A percentile compares a stretch with the other conserved stretches of the same genome.
Conservation (phyloP, 164 flowering plant genomes). For the Taxillus chinensis region DNA sequence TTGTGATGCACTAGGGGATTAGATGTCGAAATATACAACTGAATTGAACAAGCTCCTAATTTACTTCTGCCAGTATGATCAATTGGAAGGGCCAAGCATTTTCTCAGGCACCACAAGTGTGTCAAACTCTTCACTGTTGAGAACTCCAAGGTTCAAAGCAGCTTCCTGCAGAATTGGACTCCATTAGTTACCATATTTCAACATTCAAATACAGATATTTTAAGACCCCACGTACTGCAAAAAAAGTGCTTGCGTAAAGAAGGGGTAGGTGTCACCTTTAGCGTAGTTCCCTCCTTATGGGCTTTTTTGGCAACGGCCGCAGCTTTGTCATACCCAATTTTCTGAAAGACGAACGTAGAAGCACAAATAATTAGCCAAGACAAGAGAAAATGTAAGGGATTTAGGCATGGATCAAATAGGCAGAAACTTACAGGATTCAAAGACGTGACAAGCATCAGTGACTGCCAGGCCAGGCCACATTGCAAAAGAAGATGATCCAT, state of each 20-base stretch:
- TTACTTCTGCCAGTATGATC: not conserved
- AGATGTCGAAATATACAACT: too few relatives aligned
- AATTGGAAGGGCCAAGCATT: slow-evolving; percentile 85
- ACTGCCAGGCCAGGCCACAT: slow-evolving; percentile 45
- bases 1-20: too few relatives aligned
- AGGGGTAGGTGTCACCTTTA: slow-evolving; percentile 46
- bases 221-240: too few relatives aligned
- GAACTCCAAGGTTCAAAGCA: slow-evolving; percentile 71
- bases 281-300: slow-evolving; percentile 84
- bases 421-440: slow-evolving; percentile 83
- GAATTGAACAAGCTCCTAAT: too few relatives aligned
- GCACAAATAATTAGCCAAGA: not conserved
- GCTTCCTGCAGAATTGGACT: slow-evolving; percentile 53
- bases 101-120: slow-evolving; percentile 86
- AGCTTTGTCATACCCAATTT: slow-evolving; percentile 98
- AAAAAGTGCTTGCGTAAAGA: not conserved
- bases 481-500: slow-evolving; percentile 7
- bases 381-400: not conserved
- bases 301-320: slow-evolving; percentile 98
- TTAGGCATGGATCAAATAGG: not conserved
- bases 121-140: slow-evolving; percentile 74
- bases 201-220: not conserved
- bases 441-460: slow-evolving; percentile 96
- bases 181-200: too few relatives aligned
- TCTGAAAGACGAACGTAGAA: slow-evolving; percentile 26